A percentile compares a stretch with the other conserved stretches of the same genome.
Conservation (phyloP, 106 monocot genomes). For the Phalaenopsis equestris region DNA sequence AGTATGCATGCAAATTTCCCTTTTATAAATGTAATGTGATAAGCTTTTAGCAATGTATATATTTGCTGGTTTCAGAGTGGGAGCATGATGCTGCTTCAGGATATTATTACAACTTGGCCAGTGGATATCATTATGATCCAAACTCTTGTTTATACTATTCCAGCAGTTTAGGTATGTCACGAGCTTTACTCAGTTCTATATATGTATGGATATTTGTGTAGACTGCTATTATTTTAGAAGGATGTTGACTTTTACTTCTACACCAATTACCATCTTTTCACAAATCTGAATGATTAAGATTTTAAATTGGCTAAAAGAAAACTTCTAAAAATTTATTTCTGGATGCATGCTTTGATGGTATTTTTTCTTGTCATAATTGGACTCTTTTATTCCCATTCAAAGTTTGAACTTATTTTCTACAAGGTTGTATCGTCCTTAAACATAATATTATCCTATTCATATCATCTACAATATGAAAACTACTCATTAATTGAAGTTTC, state of each 20-base stretch:
- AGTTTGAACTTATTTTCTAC: no score
- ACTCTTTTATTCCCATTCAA: not conserved
- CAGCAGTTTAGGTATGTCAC: constrained; percentile 36
- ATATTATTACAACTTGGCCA: constrained; percentile 63
- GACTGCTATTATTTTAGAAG: not conserved
- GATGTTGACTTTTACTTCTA: no score
- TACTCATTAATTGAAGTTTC: no score
- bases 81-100: constrained; percentile 73
- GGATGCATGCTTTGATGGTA: not conserved
- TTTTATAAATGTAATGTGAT: not conserved
- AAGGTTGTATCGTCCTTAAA: no score
- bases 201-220: not conserved
- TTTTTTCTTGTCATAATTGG: not conserved
- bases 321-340: no score
- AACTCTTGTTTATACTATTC: constrained; percentile 66
- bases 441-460: no score
- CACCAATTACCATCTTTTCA: not conserved
- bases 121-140: constrained; percentile 60
- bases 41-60: not conserved
- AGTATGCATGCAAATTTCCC: not conserved
- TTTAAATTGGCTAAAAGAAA: no score
- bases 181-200: not conserved
- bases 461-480: no score
- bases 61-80: constrained; percentile 45
- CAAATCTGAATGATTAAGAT: not conserved